Percentiles rank a stretch among this genome's conserved stretches.
Conservation (phyloP, 2,329 filamentous ascomycete genomes). For the Coniochaeta ligniaria region DNA sequence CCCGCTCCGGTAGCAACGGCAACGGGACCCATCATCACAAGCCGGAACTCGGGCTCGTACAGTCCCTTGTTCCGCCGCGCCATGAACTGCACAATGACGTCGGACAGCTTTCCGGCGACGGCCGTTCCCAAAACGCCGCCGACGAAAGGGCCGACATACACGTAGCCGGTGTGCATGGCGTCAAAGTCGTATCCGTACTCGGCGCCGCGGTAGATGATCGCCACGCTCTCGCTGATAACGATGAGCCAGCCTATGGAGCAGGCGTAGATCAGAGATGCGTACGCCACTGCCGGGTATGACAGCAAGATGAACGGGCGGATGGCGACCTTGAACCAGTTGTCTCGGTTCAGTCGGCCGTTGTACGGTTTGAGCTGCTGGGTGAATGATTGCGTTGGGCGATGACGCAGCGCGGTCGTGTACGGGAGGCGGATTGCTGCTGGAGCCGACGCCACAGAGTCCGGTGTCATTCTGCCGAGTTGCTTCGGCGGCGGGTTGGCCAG, state of each 20-base stretch:
- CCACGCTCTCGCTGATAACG: slow-evolving; percentile 82
- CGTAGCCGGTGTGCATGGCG: slow-evolving; percentile 70
- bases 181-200: slow-evolving; percentile 70
- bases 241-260: slow-evolving; percentile 94
- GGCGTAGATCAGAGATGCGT: slow-evolving; percentile 78
- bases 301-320: slow-evolving; percentile 78
- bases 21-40: slow-evolving; percentile 81
- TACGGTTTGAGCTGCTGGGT: slow-evolving; percentile 66
- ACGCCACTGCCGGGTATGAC: slow-evolving; percentile 81
- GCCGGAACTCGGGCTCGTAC: slow-evolving; percentile 89
- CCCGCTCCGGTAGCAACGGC: slow-evolving; percentile 73
- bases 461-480: not conserved
- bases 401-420: slow-evolving; percentile 67
- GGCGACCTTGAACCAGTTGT: slow-evolving; percentile 74
- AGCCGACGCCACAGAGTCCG: slow-evolving; percentile 14
- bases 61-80: slow-evolving; percentile 80
- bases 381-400: slow-evolving; percentile 64
- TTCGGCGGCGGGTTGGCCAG: not conserved
- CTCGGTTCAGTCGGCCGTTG: slow-evolving; percentile 69
- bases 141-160: slow-evolving; percentile 86
- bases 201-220: slow-evolving; percentile 64
- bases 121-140: slow-evolving; percentile 86
- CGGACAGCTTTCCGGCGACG: slow-evolving; percentile 81
- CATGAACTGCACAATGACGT: slow-evolving; percentile 77
- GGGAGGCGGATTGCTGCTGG: slow-evolving; percentile 22